These are phyloP conservation scores for Termitomyces sp. DNA, from an alignment of 768 basidiomycete genomes.

Conservation along the genomic window DNA sequence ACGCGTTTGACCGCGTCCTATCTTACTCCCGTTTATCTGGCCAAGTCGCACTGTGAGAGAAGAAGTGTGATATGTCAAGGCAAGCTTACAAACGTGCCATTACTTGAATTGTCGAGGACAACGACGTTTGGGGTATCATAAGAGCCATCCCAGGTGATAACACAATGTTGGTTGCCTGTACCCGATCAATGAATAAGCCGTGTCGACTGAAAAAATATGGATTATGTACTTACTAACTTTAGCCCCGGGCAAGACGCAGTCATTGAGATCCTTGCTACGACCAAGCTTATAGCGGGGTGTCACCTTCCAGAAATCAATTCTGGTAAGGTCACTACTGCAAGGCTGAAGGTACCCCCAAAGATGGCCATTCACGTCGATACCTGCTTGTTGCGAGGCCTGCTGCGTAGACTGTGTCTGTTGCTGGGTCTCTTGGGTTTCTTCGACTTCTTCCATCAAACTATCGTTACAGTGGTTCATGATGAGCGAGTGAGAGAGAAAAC, in stretches of 20 bases:
- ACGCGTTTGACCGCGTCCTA: slow-evolving; percentile 52
- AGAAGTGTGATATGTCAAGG: background rate
- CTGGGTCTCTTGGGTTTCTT: slow-evolving; percentile 28
- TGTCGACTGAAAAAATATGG: background rate
- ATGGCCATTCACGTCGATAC: slow-evolving; percentile 29
- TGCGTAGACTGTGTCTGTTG: slow-evolving; percentile 44
- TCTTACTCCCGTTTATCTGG: slow-evolving; percentile 65
- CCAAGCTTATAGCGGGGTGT: slow-evolving; percentile 51
- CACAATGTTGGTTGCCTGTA: slow-evolving; percentile 57
- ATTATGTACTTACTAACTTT: slow-evolving; percentile 64
- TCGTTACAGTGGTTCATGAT: slow-evolving; percentile 13
- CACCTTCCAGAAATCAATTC: slow-evolving; percentile 61
- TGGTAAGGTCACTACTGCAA: slow-evolving; percentile 44
- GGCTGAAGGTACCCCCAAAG: slow-evolving; percentile 77
- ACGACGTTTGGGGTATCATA: slow-evolving; percentile 40
- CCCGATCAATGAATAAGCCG: background rate
- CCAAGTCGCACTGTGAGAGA: background rate
- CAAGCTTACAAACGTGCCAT: slow-evolving; percentile 65
- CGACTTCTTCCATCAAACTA: slow-evolving; percentile 18
- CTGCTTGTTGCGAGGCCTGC: slow-evolving; percentile 35
- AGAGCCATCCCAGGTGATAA: slow-evolving; percentile 56
- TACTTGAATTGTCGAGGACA: slow-evolving; percentile 60
- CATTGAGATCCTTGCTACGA: slow-evolving; percentile 43
- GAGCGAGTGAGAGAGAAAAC: background rate
- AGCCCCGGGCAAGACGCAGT: slow-evolving; percentile 58